phyloP scores from a whole-genome alignment of 1,284 basidiomycete genomes.

The Apiotrichum akiyoshidainum region DNA sequence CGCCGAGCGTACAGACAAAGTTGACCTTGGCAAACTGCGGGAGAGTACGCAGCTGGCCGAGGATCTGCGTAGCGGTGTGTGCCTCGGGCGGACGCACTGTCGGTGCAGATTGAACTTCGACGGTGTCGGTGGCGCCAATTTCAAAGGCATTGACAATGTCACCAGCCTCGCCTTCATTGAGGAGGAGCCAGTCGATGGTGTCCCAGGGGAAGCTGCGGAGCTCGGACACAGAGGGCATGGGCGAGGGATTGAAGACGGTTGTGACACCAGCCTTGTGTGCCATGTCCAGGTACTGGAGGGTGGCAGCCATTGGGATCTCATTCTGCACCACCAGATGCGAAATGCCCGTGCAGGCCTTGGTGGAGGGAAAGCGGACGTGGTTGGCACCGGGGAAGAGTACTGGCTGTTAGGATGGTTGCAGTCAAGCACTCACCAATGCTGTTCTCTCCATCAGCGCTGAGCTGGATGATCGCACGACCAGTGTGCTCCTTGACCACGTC shows the following conservation, averaged over 20 bases:
- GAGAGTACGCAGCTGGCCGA: conserved; percentile 1
- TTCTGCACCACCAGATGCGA: conserved; percentile 58
- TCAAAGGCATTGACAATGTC: conserved; percentile 17
- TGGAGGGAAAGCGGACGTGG: conserved; percentile 21
- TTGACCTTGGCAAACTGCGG: neutral
- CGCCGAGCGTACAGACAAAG: conserved; percentile 8
- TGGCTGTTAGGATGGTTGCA: conserved; percentile 19
- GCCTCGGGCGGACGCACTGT: neutral
- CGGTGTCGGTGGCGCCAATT: neutral
- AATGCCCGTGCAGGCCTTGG: conserved; percentile 16
- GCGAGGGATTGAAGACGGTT: conserved; percentile 58
- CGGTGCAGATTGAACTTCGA: conserved; percentile 17
- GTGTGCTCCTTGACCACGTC: conserved; percentile 43
- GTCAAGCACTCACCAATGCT: conserved; percentile 46
- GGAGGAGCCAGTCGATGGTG: conserved; percentile 54
- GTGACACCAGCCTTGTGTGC: conserved; percentile 35
- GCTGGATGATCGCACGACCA: conserved; percentile 54
- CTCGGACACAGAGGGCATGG: conserved; percentile 53
- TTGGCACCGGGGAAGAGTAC: conserved; percentile 52
- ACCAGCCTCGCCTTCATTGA: conserved; percentile 57
- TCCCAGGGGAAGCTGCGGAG: conserved; percentile 54
- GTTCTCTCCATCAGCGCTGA: conserved; percentile 52
- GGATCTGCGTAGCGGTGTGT: conserved; percentile 8
- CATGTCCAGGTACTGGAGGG: conserved; percentile 48
- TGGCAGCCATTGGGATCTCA: conserved; percentile 56